These are phyloP conservation scores for Ascochyta fabae DNA, from an alignment of 2,329 filamentous ascomycete genomes.

Conservation along the genomic window DNA sequence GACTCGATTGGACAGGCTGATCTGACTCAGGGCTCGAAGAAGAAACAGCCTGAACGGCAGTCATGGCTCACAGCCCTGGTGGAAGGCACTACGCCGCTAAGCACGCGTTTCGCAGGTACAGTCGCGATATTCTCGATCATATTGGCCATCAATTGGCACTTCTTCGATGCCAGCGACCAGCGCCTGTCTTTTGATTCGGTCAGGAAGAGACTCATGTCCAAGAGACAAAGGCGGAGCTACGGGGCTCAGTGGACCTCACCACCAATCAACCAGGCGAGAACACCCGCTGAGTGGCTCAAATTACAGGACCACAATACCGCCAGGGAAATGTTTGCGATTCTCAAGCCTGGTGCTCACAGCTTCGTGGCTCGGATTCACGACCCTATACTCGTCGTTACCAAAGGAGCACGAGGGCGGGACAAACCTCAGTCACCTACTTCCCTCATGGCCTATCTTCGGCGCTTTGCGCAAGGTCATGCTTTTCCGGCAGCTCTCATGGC, in stretches of 20 bases:
- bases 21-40: conserved; percentile 49
- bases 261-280: conserved; percentile 74
- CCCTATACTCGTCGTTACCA: conserved; percentile 74
- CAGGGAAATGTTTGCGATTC: conserved; percentile 74
- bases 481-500: conserved; percentile 69
- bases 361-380: conserved; percentile 78
- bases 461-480: conserved; percentile 69
- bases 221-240: conserved; percentile 23
- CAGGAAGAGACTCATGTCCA: conserved; percentile 32
- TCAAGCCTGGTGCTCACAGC: conserved; percentile 74
- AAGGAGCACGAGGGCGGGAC: conserved; percentile 70
- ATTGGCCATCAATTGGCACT: conserved; percentile 77
- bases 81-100: conserved; percentile 69
- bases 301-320: conserved; percentile 82
- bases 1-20: conserved; percentile 66
- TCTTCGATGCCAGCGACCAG: conserved; percentile 66
- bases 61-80: conserved; percentile 69
- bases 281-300: conserved; percentile 77
- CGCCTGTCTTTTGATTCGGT: conserved; percentile 34
- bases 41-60: conserved; percentile 54
- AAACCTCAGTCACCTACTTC: conserved; percentile 55
- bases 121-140: conserved; percentile 76
- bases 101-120: conserved; percentile 76
- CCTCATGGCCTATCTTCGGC: conserved; percentile 59
- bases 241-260: conserved; percentile 51